Evolutionary conservation across 345 rosid genomes (phyloP), one percentile per base, ranked within the genome.

Genomic region (Psidium guajava): DNA sequence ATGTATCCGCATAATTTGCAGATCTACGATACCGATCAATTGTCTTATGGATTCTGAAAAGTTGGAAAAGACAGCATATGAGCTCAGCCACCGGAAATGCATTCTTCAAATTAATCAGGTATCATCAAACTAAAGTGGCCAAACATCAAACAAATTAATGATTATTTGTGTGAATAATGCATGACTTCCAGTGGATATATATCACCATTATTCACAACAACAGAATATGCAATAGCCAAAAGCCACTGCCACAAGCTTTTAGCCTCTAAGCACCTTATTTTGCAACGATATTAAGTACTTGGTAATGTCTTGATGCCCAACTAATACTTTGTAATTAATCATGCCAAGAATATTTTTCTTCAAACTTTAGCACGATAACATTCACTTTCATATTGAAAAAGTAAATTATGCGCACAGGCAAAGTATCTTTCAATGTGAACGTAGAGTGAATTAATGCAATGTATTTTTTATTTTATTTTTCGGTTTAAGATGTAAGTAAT

Each of bases 11-110:
- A 36, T 90, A 90, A 61, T 84, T 86, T 47, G 84, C 84, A 86
- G 85, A 58, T 53, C 87, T 88, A 3, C 10, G 27, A 84, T 92
- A 92, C 82, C 93, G 90, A 21, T 93, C 91, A 47, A 92, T 84
- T 1, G 89, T 92, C 82, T 83, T 88, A 51, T 90, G 85, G 85
- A 91, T 86, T 52, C 95, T 95, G 90, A 81, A 85, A 53, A 49
- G 85, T 56, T 57, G 40, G 42, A 84, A 54, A 82, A 82, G 84
- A 9, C 80, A 69, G 47, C 24, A 69, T 69, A 32, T 32, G 77
- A 64, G 13, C 22, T 69, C 80, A 69, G 80, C 47, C 77, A 36
- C 47, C 25, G 24, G 25, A 25, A 69, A 69, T 64, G 80, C 47
- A 69, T 69, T 69, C 80, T 69, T 47, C 80, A 32, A 36, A 69